These are phyloP conservation scores for Rhizoctonia solani DNA, from an alignment of 1,284 basidiomycete genomes.

Conservation along the genomic window DNA sequence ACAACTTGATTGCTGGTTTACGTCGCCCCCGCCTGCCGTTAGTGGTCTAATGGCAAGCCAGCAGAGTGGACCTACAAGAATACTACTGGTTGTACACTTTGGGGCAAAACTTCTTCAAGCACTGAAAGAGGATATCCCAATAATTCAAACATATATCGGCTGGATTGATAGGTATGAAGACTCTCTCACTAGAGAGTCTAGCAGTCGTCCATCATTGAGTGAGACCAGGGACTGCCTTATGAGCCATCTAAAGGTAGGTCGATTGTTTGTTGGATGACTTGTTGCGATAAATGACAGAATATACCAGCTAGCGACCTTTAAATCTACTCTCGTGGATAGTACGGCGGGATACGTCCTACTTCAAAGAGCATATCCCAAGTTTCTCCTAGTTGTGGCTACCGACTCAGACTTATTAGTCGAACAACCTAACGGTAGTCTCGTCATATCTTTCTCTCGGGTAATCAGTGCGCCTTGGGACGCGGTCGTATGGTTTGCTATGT, in stretches of 20 bases:
- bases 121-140: neutral
- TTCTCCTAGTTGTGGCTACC: neutral
- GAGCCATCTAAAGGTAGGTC: slow-evolving; percentile 12
- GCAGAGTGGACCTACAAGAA: neutral
- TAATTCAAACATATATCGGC: neutral
- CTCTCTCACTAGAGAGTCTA: neutral
- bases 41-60: neutral
- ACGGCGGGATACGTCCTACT: slow-evolving; percentile 4
- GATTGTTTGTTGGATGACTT: neutral
- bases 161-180: slow-evolving; percentile 17
- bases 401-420: slow-evolving; percentile 2
- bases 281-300: neutral
- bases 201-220: neutral
- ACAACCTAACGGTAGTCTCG: neutral
- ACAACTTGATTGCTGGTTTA: neutral
- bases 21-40: neutral
- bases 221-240: neutral
- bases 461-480: neutral
- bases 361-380: neutral
- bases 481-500: slow-evolving; percentile 7
- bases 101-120: slow-evolving; percentile 6
- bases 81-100: neutral
- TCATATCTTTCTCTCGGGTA: slow-evolving; percentile 3
- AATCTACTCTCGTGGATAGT: neutral
- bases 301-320: slow-evolving; percentile 3